phyloP scores from a whole-genome alignment of 2,329 filamentous ascomycete species.

The Trichoderma asperellum region DNA sequence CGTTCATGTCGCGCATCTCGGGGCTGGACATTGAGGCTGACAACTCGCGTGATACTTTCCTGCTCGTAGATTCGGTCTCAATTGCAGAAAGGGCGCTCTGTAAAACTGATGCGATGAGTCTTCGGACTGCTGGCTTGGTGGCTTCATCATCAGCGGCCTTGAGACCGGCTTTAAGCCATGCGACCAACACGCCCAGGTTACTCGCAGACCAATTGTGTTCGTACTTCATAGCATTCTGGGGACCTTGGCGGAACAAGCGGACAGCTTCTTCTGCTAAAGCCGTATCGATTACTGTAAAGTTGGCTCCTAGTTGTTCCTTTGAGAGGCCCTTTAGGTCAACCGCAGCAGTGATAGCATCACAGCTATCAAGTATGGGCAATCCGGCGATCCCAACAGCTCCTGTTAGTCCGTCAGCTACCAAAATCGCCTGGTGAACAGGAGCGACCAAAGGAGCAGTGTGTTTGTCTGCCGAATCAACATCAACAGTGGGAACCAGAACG shows the following conservation, averaged over 20 bases:
- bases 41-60: not conserved
- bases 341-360: slow-evolving; percentile 55
- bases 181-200: slow-evolving; percentile 65
- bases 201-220: slow-evolving; percentile 75
- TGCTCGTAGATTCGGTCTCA: slow-evolving; percentile 45
- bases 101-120: slow-evolving; percentile 70
- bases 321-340: slow-evolving; percentile 59
- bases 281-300: slow-evolving; percentile 66
- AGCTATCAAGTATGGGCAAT: slow-evolving; percentile 46
- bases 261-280: slow-evolving; percentile 66
- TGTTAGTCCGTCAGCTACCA: slow-evolving; percentile 73
- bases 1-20: slow-evolving; percentile 51
- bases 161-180: slow-evolving; percentile 65
- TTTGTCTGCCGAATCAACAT: slow-evolving; percentile 68
- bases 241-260: slow-evolving; percentile 67
- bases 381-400: slow-evolving; percentile 62
- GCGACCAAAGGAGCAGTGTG: slow-evolving; percentile 70
- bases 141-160: slow-evolving; percentile 50
- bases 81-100: slow-evolving; percentile 57
- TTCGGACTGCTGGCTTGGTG: slow-evolving; percentile 68
- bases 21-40: not conserved
- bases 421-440: slow-evolving; percentile 79
- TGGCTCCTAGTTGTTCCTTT: slow-evolving; percentile 42
- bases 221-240: slow-evolving; percentile 71
- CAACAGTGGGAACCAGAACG: slow-evolving; percentile 75